Conservation (phyloP, 2,329 filamentous ascomycete species). For the Exophiala dermatitidis region DNA sequence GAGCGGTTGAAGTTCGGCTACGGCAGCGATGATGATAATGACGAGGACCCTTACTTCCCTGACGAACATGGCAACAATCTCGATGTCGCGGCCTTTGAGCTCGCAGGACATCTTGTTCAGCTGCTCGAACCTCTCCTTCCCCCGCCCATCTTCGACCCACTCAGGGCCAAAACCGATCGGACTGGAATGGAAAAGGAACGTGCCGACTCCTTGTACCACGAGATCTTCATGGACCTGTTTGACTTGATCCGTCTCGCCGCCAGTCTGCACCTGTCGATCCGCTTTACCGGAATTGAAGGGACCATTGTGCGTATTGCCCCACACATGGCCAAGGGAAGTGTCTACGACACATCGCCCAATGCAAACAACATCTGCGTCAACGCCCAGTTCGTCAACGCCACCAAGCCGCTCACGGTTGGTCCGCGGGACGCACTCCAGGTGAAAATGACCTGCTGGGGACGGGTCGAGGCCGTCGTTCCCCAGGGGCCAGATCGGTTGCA, state of each 20-base stretch:
- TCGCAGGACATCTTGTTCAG: slow-evolving; percentile 9
- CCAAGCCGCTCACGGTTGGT: not conserved
- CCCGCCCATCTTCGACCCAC: slow-evolving; percentile 4
- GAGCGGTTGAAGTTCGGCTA: slow-evolving; percentile 2
- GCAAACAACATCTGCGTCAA: slow-evolving; percentile 17
- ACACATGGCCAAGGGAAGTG: slow-evolving; percentile 17
- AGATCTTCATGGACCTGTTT: slow-evolving; percentile 8
- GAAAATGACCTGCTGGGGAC: slow-evolving; percentile 24
- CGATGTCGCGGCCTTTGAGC: not conserved
- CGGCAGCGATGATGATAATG: not conserved
- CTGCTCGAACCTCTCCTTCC: slow-evolving; percentile 14
- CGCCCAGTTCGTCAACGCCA: not conserved
- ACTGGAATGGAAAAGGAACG: not conserved
- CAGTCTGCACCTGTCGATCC: slow-evolving; percentile 15
- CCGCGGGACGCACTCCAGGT: slow-evolving; percentile 6
- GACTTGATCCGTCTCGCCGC: slow-evolving; percentile 12
- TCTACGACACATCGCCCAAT: not conserved
- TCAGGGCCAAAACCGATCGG: not conserved
- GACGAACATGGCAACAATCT: not conserved
- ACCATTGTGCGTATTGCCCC: slow-evolving; percentile 16
- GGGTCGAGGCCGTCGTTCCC: slow-evolving; percentile 21
- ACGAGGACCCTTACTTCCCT: not conserved
- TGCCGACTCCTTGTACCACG: not conserved
- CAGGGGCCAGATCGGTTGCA: slow-evolving; percentile 1
- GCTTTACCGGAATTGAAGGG: slow-evolving; percentile 14